Conservation (phyloP, 2,329 filamentous ascomycete species). For the Apiospora sp. region DNA sequence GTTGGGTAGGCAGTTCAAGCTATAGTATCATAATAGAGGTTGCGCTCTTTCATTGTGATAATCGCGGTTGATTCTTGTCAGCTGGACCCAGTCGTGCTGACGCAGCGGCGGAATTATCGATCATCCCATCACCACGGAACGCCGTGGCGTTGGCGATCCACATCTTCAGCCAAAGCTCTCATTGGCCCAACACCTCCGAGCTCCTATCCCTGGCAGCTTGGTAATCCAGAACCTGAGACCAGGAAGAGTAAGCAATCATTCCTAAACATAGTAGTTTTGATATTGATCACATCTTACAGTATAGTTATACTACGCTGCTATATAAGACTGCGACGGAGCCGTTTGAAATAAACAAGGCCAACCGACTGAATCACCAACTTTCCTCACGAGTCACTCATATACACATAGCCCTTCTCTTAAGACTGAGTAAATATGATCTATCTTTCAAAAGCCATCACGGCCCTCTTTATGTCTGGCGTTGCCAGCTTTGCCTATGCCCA, state of each 20-base stretch:
- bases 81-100: too few relatives aligned
- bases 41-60: not conserved
- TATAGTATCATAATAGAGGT: too few relatives aligned
- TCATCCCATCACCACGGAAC: not conserved
- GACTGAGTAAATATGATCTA: not conserved
- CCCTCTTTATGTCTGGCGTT: not conserved
- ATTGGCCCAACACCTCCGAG: not conserved
- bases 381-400: not conserved
- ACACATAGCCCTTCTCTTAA: too few relatives aligned
- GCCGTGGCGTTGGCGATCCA: constrained; percentile 1
- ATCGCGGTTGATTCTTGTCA: not conserved
- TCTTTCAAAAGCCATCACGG: not conserved
- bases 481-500: not conserved
- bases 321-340: not conserved
- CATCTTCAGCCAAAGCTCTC: not conserved
- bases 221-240: not conserved
- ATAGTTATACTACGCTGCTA: not conserved
- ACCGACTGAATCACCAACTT: not conserved
- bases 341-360: not conserved
- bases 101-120: too few relatives aligned
- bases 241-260: not conserved
- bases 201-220: not conserved
- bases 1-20: too few relatives aligned
- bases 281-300: not conserved
- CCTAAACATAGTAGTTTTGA: not conserved